Evolutionary conservation across 2,329 filamentous ascomycete species (phyloP), one percentile per base, ranked within the genome.

Genomic region (Aquanectria penicillioides): DNA sequence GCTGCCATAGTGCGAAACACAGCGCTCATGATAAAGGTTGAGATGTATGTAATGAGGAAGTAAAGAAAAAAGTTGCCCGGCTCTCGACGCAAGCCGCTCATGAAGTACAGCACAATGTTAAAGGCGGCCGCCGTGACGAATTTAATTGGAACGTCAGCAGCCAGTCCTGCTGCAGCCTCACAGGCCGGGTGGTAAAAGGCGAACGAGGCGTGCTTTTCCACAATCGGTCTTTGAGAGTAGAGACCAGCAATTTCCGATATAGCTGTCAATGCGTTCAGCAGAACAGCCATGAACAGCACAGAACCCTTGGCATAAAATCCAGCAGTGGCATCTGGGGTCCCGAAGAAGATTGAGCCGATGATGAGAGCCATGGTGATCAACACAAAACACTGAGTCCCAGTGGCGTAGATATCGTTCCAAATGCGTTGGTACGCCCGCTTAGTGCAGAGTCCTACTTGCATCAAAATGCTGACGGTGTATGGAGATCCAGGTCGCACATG

Each of bases 61-160:
- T 89, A 95, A 62, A 92, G 81, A 76, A 95, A 95, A 79, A 94
- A 95, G 1, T 86, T 78, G 1, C 83, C 86, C 0, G 90, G 79
- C 47, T 86, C 83, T 23, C 89, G 82, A 2, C 80, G 73, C 3
- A 87, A 74, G 1, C 78, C 79, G 1, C 81, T 71, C 67, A 88
- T 69, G 65, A 88, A 89, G 71, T 89, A 89, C 3, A 88, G 70
- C 12, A 84, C 77, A 4, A 86, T 56, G 63, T 88, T 85, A 75
- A 87, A 88, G 5, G 75, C 65, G 1, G 77, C 70, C 0, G 81
- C 78, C 1, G 78, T 79, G 4, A 77, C 55, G 52, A 88, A 83
- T 65, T 88, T 88, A 66, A 86, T 76, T 0, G 86, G 86, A 4
- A 88, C 78, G 41, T 87, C 86, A 2, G 80, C 72, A 0, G 85